A percentile compares a stretch with the other conserved stretches of the same genome.
These are phyloP conservation scores for Penicillium sclerotigenum DNA, from an alignment of 2,329 filamentous ascomycete genomes.

Conservation along the genomic window DNA sequence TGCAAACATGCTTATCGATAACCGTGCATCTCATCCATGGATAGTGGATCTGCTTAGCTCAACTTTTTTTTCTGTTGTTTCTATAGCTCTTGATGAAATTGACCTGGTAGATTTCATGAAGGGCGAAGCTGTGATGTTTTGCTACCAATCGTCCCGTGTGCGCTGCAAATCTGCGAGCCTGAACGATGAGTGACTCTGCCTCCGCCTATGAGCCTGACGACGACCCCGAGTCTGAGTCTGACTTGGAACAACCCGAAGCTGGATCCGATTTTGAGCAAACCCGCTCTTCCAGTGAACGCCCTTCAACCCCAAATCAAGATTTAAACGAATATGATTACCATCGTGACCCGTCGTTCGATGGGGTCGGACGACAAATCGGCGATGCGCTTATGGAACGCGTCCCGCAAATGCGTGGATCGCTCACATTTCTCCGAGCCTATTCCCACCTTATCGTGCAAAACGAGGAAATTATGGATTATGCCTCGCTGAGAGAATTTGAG, in stretches of 20 bases:
- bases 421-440: constrained; percentile 52
- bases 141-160: constrained; percentile 17
- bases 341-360: neutral
- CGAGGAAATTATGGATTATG: constrained; percentile 43
- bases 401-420: constrained; percentile 26
- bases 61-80: constrained; percentile 13
- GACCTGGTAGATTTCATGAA: constrained; percentile 1
- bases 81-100: constrained; percentile 2
- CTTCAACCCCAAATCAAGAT: constrained; percentile 1
- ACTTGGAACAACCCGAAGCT: constrained; percentile 19
- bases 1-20: constrained; percentile 37
- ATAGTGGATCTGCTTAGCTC: constrained; percentile 11
- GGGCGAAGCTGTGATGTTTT: constrained; percentile 28
- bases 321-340: neutral
- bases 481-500: constrained; percentile 5
- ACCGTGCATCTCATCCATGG: constrained; percentile 6
- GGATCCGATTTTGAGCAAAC: constrained; percentile 19
- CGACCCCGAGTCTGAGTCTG: constrained; percentile 24
- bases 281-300: constrained; percentile 2
- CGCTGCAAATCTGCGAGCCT: constrained; percentile 35
- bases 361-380: neutral
- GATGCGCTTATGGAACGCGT: constrained; percentile 4
- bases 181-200: constrained; percentile 38
- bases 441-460: constrained; percentile 54
- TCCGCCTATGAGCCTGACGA: constrained; percentile 32